phyloP scores from a whole-genome alignment of 2,329 filamentous ascomycete genomes.

The Monilinia polystroma region DNA sequence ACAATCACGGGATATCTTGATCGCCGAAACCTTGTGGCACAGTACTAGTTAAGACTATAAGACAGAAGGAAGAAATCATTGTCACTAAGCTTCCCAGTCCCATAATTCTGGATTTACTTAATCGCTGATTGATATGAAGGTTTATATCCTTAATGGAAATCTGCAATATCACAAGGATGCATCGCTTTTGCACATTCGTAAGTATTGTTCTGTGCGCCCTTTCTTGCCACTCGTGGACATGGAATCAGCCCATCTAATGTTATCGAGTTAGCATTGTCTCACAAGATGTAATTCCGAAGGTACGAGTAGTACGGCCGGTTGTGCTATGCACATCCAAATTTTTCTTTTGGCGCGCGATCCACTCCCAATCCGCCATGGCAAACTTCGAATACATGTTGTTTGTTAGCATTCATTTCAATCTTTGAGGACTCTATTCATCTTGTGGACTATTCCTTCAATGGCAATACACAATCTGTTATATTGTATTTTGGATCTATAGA shows the following conservation, averaged over 20 bases:
- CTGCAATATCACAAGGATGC: neutral
- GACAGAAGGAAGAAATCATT: neutral
- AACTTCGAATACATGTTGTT: neutral
- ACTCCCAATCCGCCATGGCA: neutral
- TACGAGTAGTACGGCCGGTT: slow-evolving; percentile 13
- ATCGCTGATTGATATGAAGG: neutral
- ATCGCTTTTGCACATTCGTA: neutral
- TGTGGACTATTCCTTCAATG: neutral
- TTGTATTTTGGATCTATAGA: neutral
- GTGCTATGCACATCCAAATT: slow-evolving; percentile 8
- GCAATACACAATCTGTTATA: neutral
- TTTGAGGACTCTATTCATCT: neutral
- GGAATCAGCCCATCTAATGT: slow-evolving; percentile 6
- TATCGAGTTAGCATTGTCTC: neutral
- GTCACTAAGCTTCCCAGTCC: neutral
- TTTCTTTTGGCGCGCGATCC: neutral
- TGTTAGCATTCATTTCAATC: neutral
- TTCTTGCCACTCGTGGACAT: neutral
- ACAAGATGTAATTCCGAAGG: neutral
- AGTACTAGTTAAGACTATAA: neutral
- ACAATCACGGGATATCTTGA: neutral
- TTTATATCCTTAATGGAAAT: neutral
- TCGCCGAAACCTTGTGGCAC: neutral
- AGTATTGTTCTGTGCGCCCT: neutral
- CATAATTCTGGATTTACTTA: neutral